Evolutionary conservation across 352 stramenopile species (phyloP).

Genomic region (Saprolegnia diclina): DNA sequence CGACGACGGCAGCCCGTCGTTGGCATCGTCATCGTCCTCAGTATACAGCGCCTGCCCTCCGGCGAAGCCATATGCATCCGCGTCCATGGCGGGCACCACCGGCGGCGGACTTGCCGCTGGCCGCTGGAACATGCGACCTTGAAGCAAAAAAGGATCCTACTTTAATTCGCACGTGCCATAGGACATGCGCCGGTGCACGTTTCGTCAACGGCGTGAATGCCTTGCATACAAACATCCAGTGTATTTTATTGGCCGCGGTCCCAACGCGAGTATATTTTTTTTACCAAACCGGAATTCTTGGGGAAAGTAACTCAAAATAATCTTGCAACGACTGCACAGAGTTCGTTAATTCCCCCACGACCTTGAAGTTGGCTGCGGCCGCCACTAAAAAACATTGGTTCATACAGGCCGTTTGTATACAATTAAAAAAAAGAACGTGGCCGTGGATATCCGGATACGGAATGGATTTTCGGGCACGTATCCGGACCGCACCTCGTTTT

Average conservation of each 20-base stretch:
- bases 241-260: background rate
- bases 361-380: background rate
- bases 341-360: background rate
- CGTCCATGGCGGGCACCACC: background rate
- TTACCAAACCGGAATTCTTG: too few species aligned
- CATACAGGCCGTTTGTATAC: background rate
- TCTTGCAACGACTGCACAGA: too few species aligned
- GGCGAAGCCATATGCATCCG: background rate
- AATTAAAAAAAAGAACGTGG: background rate
- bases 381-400: background rate
- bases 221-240: background rate
- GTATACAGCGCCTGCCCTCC: background rate
- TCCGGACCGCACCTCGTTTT: background rate
- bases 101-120: background rate
- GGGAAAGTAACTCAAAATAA: too few species aligned
- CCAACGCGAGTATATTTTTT: too few species aligned
- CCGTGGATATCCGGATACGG: background rate
- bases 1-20: background rate
- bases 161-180: background rate
- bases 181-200: background rate
- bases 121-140: background rate
- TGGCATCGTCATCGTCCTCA: background rate
- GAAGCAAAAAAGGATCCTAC: constrained; percentile 1
- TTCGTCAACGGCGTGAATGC: background rate
- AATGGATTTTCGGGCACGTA: background rate